A percentile compares a stretch with the other conserved stretches of the same genome.
These are phyloP conservation scores for Aurantiochytrium sp. DNA, from an alignment of 108 stramenopile species.

Conservation along the genomic window DNA sequence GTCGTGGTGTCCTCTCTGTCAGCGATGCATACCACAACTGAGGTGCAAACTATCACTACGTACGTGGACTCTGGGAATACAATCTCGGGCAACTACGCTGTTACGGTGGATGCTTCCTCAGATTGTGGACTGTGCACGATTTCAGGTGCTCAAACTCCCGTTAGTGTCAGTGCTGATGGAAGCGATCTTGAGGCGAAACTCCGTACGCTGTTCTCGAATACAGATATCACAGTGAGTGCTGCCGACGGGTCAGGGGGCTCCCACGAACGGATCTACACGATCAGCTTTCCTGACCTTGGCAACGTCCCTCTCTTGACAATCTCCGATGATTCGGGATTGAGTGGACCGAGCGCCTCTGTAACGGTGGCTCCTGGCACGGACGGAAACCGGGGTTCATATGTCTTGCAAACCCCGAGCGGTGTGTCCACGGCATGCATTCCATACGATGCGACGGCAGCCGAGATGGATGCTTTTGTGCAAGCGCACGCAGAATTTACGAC, in stretches of 20 bases:
- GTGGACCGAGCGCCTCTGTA: neutral
- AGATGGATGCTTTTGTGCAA: constrained; percentile 43
- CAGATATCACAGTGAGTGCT: neutral
- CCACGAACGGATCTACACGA: too few relatives aligned
- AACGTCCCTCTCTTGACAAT: neutral
- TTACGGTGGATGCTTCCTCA: neutral
- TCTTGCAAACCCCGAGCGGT: neutral
- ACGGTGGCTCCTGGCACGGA: neutral
- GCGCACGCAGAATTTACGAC: constrained; percentile 30
- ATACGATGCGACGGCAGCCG: constrained; percentile 52
- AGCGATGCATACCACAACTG: neutral
- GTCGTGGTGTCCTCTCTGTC: neutral
- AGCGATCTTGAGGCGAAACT: neutral
- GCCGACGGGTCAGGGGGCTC: neutral
- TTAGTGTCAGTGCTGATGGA: neutral
- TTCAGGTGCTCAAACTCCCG: neutral
- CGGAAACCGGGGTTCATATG: neutral
- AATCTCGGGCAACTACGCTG: neutral
- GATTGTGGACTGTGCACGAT: neutral
- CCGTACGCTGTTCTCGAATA: neutral
- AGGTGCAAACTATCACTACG: neutral
- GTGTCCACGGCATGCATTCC: constrained; percentile 50
- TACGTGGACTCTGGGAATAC: neutral
- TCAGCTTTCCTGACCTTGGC: neutral
- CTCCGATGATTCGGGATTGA: neutral